A percentile compares a stretch with the other conserved stretches of the same genome.
Conservation (phyloP, 1,284 basidiomycete genomes). For the Fomes fomentarius region DNA sequence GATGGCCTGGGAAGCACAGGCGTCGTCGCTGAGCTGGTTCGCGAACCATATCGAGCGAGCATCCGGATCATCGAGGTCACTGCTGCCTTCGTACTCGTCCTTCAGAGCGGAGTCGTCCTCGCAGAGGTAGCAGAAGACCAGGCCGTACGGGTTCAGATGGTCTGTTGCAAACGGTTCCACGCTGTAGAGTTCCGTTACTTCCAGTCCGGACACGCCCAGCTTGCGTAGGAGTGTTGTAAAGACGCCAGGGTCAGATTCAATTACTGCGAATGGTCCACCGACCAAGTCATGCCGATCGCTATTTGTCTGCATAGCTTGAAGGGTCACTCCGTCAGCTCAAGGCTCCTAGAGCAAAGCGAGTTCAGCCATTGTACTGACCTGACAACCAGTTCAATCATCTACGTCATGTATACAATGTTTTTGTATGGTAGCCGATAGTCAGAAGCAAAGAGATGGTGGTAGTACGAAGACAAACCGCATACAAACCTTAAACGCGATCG, state of each 20-base stretch:
- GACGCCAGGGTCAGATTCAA: slow-evolving; percentile 68
- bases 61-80: slow-evolving; percentile 54
- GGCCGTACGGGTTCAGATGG: slow-evolving; percentile 52
- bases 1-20: slow-evolving; percentile 63
- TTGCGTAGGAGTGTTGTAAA: slow-evolving; percentile 58
- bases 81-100: slow-evolving; percentile 43
- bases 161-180: slow-evolving; percentile 64
- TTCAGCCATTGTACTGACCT: no score
- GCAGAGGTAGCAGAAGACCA: slow-evolving; percentile 66
- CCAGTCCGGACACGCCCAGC: slow-evolving; percentile 53
- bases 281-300: slow-evolving; percentile 41
- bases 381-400: no score
- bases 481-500: background rate
- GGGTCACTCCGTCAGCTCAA: no score
- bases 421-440: no score
- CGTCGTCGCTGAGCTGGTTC: slow-evolving; percentile 67
- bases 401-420: no score
- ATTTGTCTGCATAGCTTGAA: background rate
- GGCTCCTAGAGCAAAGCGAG: no score
- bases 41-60: slow-evolving; percentile 65
- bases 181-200: slow-evolving; percentile 61
- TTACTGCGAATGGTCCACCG: slow-evolving; percentile 59
- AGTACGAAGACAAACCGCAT: background rate
- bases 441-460: background rate
- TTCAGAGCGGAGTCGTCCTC: slow-evolving; percentile 46